Percentiles rank a stretch among this genome's conserved stretches.
Conservation (phyloP, 345 rosid genomes). For the sweet orange (Citrus sinensis) region DVS_A1.0 CM039161.1:21938501-21939000, state of each 20-base stretch:
- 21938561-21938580: not conserved
- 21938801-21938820: not conserved
- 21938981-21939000: not conserved
- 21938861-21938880: not conserved
- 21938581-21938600: too few species aligned
- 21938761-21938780: not conserved
- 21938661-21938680: not conserved
- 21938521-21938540: not conserved
- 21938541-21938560: not conserved
- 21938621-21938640: not conserved
- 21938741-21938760: not conserved
- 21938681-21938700: not conserved
- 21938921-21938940: slow-evolving; percentile 4
- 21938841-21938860: slow-evolving; percentile 3
- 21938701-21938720: not conserved
- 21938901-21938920: not conserved
- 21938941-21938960: not conserved
- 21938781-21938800: not conserved
- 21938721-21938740: not conserved
- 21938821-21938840: not conserved
- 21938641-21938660: not conserved
- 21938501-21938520: not conserved
- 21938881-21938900: slow-evolving; percentile 2
- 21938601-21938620: not conserved
- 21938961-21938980: not conserved